These are phyloP conservation scores for Beauveria brongniartii DNA, from an alignment of 2,329 filamentous ascomycete genomes.

Conservation along the genomic window DNA sequence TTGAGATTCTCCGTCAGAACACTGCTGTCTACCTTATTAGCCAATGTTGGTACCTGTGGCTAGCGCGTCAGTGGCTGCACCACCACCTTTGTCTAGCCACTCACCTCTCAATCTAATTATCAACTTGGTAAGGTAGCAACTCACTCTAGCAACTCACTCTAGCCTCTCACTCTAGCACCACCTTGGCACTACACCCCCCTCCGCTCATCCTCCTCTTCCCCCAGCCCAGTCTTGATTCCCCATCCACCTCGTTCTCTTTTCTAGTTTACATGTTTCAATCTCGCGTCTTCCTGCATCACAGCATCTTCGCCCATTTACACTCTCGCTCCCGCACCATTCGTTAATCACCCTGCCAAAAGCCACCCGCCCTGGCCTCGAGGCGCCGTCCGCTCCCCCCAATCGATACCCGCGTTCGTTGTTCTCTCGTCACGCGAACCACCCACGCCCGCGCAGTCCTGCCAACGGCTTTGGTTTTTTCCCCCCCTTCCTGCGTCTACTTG, in stretches of 20 bases:
- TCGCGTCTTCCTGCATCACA: not conserved
- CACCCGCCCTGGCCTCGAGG: not conserved
- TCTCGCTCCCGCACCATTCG: not conserved
- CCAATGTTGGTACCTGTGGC: not conserved
- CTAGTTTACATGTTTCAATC: slow-evolving; percentile 8
- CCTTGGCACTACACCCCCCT: not conserved
- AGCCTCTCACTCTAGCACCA: not conserved
- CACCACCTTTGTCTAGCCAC: not conserved
- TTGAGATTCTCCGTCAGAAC: no score
- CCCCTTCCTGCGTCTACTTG: not conserved
- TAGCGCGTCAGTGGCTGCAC: not conserved
- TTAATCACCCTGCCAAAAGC: not conserved
- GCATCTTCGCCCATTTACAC: not conserved
- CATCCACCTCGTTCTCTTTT: not conserved
- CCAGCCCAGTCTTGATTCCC: not conserved
- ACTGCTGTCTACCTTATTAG: no score
- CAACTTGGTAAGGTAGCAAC: not conserved
- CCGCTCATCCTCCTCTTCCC: not conserved
- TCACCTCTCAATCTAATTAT: not conserved
- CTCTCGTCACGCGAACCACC: slow-evolving; percentile 8
- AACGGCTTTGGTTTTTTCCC: not conserved
- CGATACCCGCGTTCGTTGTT: slow-evolving; percentile 6
- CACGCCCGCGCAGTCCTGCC: not conserved
- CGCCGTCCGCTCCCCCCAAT: not conserved
- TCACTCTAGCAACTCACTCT: not conserved